Percentiles rank a stretch among this genome's conserved stretches.
These are phyloP conservation scores for Escallonia herrerae DNA, from an alignment of 129 eudicot species.

Conservation along the genomic window DNA sequence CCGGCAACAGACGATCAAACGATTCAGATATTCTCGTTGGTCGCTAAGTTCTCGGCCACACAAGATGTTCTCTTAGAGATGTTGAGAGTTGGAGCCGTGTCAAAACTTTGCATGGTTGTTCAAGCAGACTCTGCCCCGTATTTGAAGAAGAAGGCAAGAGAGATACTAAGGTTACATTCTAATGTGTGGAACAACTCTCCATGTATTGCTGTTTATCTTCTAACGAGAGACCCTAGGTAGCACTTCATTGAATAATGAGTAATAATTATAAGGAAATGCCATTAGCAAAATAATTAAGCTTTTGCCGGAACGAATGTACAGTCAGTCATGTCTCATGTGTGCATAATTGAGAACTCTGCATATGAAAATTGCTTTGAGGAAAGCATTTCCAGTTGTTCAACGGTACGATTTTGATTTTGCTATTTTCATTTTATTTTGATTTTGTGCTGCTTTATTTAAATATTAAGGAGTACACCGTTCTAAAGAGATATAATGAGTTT, in stretches of 20 bases:
- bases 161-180: conserved; percentile 12
- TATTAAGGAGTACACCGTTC: too few species aligned
- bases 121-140: conserved; percentile 10
- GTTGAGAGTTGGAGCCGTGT: conserved; percentile 19
- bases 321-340: too few species aligned
- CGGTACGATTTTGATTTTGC: too few species aligned
- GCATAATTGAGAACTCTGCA: too few species aligned
- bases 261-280: too few species aligned
- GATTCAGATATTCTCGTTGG: conserved; percentile 2
- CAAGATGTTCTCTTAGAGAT: conserved; percentile 12
- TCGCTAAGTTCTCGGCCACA: conserved; percentile 8
- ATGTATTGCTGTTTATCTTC: conserved; percentile 15
- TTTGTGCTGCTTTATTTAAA: too few species aligned
- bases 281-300: too few species aligned
- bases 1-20: conserved; percentile 14
- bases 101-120: conserved; percentile 18
- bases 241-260: not conserved
- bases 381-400: too few species aligned
- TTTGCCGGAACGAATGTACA: too few species aligned
- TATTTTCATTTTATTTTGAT: too few species aligned
- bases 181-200: conserved; percentile 24
- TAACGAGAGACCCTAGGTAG: conserved; percentile 3
- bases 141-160: conserved; percentile 18
- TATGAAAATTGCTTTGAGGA: too few species aligned
- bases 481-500: too few species aligned